phyloP scores from a whole-genome alignment of 176 grass and related monocot species.

The Oryza rufipogon region DNA sequence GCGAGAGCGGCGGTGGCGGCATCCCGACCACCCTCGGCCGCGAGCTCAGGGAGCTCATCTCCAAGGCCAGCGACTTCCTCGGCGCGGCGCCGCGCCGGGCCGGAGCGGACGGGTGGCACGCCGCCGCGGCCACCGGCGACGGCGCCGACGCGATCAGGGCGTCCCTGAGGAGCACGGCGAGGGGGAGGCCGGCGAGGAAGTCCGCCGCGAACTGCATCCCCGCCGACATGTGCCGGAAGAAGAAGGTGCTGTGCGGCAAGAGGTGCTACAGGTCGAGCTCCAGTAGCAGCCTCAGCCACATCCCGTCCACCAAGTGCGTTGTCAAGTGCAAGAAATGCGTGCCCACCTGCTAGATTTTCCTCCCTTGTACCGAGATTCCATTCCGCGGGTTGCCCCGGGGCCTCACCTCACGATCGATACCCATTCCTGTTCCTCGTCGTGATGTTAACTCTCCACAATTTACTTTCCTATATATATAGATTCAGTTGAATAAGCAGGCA shows the following conservation, averaged over 20 bases:
- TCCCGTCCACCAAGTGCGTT: slow-evolving; percentile 53
- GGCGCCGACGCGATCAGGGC: neutral
- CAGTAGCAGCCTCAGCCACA: slow-evolving; percentile 42
- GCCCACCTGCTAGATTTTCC: slow-evolving; percentile 73
- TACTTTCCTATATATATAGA: neutral
- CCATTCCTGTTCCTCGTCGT: neutral
- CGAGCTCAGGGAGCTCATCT: slow-evolving; percentile 41
- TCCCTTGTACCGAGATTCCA: neutral
- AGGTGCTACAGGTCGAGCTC: slow-evolving; percentile 54
- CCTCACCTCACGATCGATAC: too few relatives aligned
- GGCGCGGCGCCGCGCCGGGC: slow-evolving; percentile 26
- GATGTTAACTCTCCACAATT: neutral
- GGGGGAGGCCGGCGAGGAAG: slow-evolving; percentile 31
- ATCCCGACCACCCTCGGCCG: slow-evolving; percentile 32
- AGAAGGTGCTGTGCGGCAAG: slow-evolving; percentile 76
- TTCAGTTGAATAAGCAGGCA: slow-evolving; percentile 30
- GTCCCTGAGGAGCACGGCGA: slow-evolving; percentile 29
- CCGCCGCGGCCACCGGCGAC: neutral
- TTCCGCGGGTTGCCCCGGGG: too few relatives aligned
- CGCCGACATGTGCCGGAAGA: slow-evolving; percentile 58
- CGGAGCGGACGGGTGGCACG: slow-evolving; percentile 23
- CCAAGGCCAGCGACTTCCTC: slow-evolving; percentile 51
- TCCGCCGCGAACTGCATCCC: slow-evolving; percentile 56
- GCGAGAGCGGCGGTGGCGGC: slow-evolving; percentile 33
- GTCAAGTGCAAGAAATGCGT: slow-evolving; percentile 86